Evolutionary conservation across 371 early-diverging fungal species (phyloP).

Genomic region (Nematocida ironsii): DNA sequence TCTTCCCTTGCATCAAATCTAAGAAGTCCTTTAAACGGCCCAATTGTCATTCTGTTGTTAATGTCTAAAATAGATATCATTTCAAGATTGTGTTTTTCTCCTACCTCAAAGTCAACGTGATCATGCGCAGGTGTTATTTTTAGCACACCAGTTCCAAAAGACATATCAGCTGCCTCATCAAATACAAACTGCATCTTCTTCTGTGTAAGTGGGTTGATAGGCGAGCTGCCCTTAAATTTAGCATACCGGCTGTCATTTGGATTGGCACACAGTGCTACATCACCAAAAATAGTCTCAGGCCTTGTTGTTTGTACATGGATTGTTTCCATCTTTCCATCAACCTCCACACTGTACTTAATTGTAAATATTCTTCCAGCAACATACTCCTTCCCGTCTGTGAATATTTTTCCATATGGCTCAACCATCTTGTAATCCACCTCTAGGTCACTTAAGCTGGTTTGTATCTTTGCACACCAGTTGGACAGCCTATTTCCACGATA

Average conservation of each 20-base stretch:
- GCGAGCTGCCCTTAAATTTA: slow-evolving; percentile 64
- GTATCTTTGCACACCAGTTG: slow-evolving; percentile 94
- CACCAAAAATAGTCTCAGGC: slow-evolving; percentile 98
- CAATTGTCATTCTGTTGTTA: slow-evolving; percentile 82
- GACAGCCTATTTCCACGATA: slow-evolving; percentile 91
- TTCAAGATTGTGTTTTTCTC: slow-evolving; percentile 84
- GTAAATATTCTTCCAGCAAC: slow-evolving; percentile 88
- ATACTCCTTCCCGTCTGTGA: slow-evolving; percentile 76
- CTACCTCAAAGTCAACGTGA: slow-evolving; percentile 91
- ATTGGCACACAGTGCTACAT: slow-evolving; percentile 91
- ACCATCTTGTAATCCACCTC: slow-evolving; percentile 73
- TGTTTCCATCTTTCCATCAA: slow-evolving; percentile 70
- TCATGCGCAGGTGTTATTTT: slow-evolving; percentile 99
- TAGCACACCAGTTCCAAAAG: slow-evolving; percentile 95
- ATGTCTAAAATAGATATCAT: slow-evolving; percentile 90
- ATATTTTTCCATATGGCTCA: slow-evolving; percentile 46
- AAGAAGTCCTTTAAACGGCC: slow-evolving; percentile 74
- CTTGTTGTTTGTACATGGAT: slow-evolving; percentile 94
- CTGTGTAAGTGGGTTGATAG: slow-evolving; percentile 86
- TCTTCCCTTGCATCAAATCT: slow-evolving; percentile 90
- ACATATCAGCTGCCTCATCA: slow-evolving; percentile 84
- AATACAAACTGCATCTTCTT: slow-evolving; percentile 84
- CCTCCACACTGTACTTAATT: slow-evolving; percentile 71
- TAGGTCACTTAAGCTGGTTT: slow-evolving; percentile 90
- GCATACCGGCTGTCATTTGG: slow-evolving; percentile 80